phyloP scores from a whole-genome alignment of 2,329 filamentous ascomycete species.

The Curvularia lunata region DNA sequence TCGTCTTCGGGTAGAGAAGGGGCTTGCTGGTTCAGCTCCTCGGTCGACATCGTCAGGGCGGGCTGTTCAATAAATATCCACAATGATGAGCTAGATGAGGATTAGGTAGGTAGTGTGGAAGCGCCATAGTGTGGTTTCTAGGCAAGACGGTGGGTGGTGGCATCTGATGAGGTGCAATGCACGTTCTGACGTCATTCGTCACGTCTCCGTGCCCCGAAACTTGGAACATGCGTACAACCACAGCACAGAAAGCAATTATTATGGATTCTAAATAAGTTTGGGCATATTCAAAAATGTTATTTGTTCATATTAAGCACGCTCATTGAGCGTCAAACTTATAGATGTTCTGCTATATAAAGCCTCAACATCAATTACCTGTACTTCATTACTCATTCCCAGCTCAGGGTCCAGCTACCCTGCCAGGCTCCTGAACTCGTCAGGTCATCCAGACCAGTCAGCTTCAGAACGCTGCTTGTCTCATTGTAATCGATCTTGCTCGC shows the following conservation, averaged over 20 bases:
- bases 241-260: neutral
- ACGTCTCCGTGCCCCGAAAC: conserved; percentile 23
- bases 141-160: neutral
- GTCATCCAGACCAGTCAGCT: conserved; percentile 58
- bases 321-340: neutral
- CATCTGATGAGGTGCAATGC: conserved; percentile 5
- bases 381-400: conserved; percentile 55
- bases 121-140: conserved; percentile 3
- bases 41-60: conserved; percentile 17
- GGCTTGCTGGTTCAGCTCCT: conserved; percentile 8
- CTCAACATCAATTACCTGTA: neutral
- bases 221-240: conserved; percentile 22
- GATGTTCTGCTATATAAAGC: neutral
- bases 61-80: neutral
- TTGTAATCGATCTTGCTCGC: conserved; percentile 58
- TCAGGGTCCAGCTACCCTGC: conserved; percentile 62
- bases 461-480: conserved; percentile 56
- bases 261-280: no score
- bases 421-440: conserved; percentile 64
- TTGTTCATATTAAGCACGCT: neutral
- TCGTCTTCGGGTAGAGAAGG: conserved; percentile 21
- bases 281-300: neutral
- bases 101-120: neutral
- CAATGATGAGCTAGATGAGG: neutral
- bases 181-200: conserved; percentile 30